These are phyloP conservation scores for Solanum habrochaites DNA, from an alignment of 257 asterid species.

Conservation along the genomic window DNA sequence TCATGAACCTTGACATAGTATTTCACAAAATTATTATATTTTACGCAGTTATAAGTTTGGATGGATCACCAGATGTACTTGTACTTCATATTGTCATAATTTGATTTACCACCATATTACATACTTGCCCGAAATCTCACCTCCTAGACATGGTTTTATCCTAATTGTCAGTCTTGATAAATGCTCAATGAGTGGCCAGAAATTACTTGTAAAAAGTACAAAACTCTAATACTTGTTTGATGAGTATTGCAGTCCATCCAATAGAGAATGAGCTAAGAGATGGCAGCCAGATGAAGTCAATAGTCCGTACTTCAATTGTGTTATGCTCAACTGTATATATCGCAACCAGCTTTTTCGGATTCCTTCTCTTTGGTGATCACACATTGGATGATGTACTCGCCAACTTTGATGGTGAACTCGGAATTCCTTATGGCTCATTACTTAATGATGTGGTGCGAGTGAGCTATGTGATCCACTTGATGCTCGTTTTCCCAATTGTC, in stretches of 20 bases:
- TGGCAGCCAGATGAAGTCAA: constrained; percentile 57
- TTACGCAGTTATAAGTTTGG: neutral
- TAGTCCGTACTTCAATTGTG: constrained; percentile 56
- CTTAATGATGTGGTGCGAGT: constrained; percentile 67
- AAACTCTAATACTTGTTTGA: neutral
- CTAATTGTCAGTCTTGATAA: neutral
- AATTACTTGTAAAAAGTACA: neutral
- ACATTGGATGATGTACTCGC: constrained; percentile 83
- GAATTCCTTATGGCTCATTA: constrained; percentile 53
- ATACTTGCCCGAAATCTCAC: neutral
- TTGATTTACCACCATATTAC: neutral
- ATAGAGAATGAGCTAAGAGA: constrained; percentile 74
- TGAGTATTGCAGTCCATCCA: constrained; percentile 52
- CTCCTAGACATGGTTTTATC: neutral
- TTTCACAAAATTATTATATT: neutral
- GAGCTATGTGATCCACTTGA: constrained; percentile 77
- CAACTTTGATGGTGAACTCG: constrained; percentile 79
- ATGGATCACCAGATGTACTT: neutral
- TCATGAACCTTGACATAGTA: neutral
- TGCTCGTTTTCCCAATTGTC: constrained; percentile 78
- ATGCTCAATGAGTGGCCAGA: neutral
- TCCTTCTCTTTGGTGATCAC: constrained; percentile 64
- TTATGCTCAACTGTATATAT: constrained; percentile 59
- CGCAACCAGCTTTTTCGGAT: constrained; percentile 74
- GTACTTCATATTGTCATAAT: neutral